Conservation (phyloP, 306 rosid species). For the Quercus dentata region DNA sequence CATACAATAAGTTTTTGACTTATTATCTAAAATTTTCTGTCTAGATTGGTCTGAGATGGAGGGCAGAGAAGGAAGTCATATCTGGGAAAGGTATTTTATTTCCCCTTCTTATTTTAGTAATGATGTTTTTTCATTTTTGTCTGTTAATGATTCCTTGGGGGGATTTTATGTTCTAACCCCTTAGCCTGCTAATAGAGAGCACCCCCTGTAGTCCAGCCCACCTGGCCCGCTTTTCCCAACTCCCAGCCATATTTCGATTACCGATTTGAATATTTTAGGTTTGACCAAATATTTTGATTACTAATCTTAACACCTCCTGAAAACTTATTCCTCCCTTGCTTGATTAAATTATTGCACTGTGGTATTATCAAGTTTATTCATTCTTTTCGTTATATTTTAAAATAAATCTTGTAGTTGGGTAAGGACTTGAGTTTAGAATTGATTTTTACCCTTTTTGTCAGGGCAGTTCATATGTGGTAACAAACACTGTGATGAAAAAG, state of each 20-base stretch:
- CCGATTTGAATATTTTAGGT: neutral
- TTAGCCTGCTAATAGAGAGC: neutral
- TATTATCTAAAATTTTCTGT: neutral
- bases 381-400: neutral
- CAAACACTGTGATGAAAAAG: conserved; percentile 75
- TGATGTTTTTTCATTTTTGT: neutral
- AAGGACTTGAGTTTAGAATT: conserved; percentile 20
- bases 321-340: neutral
- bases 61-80: conserved; percentile 87
- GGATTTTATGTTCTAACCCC: neutral
- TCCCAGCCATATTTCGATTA: no score
- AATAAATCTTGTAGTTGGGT: neutral
- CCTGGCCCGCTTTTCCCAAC: neutral
- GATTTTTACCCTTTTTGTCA: conserved; percentile 40
- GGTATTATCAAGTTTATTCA: neutral
- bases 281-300: no score
- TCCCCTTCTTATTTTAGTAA: neutral
- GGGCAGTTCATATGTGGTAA: conserved; percentile 91
- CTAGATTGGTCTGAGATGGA: conserved; percentile 97
- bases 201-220: neutral
- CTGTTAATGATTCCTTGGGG: neutral
- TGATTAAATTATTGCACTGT: conserved; percentile 10
- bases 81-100: conserved; percentile 77
- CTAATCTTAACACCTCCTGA: no score
- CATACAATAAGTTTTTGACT: neutral